Evolutionary conservation across 1,284 basidiomycete species (phyloP), one percentile per base, ranked within the genome.

Genomic region (Pseudozyma flocculosa): DNA sequence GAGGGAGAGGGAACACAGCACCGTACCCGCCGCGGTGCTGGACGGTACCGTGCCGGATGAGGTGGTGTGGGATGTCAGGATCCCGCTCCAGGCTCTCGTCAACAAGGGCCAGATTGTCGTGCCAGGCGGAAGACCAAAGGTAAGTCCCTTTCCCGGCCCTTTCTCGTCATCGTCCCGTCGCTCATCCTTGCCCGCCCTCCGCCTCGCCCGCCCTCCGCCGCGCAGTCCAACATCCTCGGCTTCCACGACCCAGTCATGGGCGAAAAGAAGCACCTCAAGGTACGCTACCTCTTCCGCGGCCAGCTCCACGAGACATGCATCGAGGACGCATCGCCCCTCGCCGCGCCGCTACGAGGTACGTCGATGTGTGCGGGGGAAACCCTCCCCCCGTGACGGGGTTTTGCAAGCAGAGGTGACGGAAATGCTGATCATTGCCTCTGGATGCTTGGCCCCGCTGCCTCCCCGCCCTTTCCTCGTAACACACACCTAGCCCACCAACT

Each of bases 51-150:
- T n/a, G n/a, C 15, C 29, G 1, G 32, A 34, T 13, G 61, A 63
- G 26, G 80, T 88, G 23, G 80, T 82, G 41, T 83, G 90, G 61
- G 86, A 92, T 78, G 89, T 92, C 36, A 88, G 86, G 18, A 81
- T 88, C 29, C 85, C 92, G 3, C 73, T 94, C 24, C 91, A 93
- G 80, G 86, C 89, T 22, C 82, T 94, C 17, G 88, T 93, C 41
- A 83, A 84, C 61, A 84, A 87, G 61, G 87, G 87, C 43, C 88
- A 90, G 74, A 76, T 95, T 43, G 84, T 86, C 72, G 87, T 95
- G 58, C 86, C 91, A 17, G 85, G 85, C 44, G 86, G 86, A 43
- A 81, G 87, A 62, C 78, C 80, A 17, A 85, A 85, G 71, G 77
- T 80, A 45, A 43, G 76, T 49, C 14, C 10, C 36, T 24, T 39